phyloP scores from a whole-genome alignment of 2,329 filamentous ascomycete species.

The Fusarium circinatum region DNA sequence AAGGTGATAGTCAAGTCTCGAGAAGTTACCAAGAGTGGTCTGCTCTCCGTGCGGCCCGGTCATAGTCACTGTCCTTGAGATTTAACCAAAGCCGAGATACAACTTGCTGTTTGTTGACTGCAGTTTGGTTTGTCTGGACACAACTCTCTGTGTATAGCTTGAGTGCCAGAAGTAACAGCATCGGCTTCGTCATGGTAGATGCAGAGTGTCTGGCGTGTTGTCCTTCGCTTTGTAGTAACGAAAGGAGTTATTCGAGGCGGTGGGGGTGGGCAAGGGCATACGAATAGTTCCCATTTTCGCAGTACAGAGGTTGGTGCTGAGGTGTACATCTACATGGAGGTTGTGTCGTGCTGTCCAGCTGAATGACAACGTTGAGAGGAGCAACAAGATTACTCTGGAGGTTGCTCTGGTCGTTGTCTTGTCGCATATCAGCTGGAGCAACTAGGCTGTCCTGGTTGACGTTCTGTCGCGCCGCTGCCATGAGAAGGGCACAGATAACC shows the following conservation, averaged over 20 bases:
- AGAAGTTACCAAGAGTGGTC: background rate
- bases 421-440: background rate
- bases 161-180: background rate
- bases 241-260: background rate
- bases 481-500: background rate
- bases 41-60: background rate
- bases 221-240: background rate
- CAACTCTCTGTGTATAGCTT: background rate
- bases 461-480: background rate
- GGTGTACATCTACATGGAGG: background rate
- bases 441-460: background rate
- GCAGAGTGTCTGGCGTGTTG: background rate
- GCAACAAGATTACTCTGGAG: background rate
- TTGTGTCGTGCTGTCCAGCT: background rate
- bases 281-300: background rate
- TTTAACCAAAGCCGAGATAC: background rate
- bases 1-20: fast-evolving
- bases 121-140: background rate
- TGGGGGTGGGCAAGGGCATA: background rate
- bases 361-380: too few relatives aligned
- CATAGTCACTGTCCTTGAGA: background rate
- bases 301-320: background rate
- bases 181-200: fast-evolving
- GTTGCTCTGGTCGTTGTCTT: background rate
- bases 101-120: background rate